These are phyloP conservation scores for Cyphellophora europaea DNA, from an alignment of 2,329 filamentous ascomycete genomes.

Conservation along the genomic window DNA sequence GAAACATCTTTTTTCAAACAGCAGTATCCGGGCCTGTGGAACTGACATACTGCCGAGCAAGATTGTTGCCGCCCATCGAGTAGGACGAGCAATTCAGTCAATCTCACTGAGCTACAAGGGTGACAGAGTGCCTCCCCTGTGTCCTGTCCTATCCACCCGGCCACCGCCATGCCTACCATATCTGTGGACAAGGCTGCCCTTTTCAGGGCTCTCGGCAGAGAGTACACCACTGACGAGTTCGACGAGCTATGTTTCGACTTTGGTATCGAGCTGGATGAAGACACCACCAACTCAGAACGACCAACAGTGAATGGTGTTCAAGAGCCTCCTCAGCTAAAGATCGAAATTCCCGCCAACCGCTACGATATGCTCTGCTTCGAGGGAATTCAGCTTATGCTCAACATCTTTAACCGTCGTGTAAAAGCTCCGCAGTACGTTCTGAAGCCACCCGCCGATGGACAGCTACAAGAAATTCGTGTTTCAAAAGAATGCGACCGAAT, in stretches of 20 bases:
- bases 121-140: no score
- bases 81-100: no score
- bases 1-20: background rate
- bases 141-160: no score
- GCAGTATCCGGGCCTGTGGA: background rate
- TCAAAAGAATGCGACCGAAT: constrained; percentile 66
- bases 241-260: constrained; percentile 98
- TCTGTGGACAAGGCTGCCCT: constrained; percentile 92
- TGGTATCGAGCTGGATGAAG: constrained; percentile 92
- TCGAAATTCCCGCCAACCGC: constrained; percentile 91
- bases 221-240: constrained; percentile 88
- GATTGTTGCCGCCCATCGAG: no score
- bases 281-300: constrained; percentile 68
- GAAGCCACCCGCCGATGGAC: constrained; percentile 59
- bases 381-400: constrained; percentile 89
- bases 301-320: constrained; percentile 69
- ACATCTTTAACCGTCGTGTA: constrained; percentile 77
- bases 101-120: no score
- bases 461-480: constrained; percentile 74
- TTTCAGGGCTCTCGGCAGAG: constrained; percentile 81
- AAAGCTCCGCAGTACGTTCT: constrained; percentile 72
- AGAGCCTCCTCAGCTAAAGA: constrained; percentile 88
- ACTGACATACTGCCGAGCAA: no score
- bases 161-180: constrained; percentile 80
- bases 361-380: constrained; percentile 96